Evolutionary conservation across 108 stramenopile genomes (phyloP).

Genomic region (Skeletonema potamos): DNA sequence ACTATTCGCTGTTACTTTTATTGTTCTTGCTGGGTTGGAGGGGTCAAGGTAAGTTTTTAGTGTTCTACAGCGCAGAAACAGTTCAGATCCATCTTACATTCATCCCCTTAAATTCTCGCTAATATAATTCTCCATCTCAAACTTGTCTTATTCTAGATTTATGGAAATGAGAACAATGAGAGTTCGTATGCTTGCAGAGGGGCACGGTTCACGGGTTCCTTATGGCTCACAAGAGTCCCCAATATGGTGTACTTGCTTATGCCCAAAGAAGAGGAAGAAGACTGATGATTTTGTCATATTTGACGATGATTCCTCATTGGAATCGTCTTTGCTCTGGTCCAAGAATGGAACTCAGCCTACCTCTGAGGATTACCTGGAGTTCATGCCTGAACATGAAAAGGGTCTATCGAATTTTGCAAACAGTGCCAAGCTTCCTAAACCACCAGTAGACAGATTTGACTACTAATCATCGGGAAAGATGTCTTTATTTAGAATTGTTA

Average conservation of each 20-base stretch:
- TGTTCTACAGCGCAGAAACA: neutral
- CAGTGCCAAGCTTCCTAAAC: slow-evolving; percentile 11
- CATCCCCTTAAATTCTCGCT: neutral
- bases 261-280: slow-evolving; percentile 18
- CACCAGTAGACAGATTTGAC: slow-evolving; percentile 28
- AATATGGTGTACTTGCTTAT: slow-evolving; percentile 14
- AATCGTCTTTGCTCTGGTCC: slow-evolving; percentile 41
- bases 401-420: slow-evolving; percentile 17
- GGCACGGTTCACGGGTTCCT: neutral
- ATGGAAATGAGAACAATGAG: neutral
- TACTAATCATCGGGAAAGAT: slow-evolving; percentile 8
- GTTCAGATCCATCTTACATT: neutral
- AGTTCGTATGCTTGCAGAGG: neutral
- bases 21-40: slow-evolving; percentile 24
- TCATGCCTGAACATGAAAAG: slow-evolving; percentile 40
- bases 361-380: slow-evolving; percentile 39
- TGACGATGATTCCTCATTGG: slow-evolving; percentile 43
- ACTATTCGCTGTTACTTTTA: slow-evolving; percentile 12
- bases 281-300: slow-evolving; percentile 40
- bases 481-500: neutral
- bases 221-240: neutral
- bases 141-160: neutral
- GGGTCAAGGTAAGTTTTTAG: slow-evolving; percentile 14
- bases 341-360: slow-evolving; percentile 35
- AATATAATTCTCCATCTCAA: neutral